phyloP scores from a whole-genome alignment of 768 basidiomycete genomes.

The Boletus speciosus region DNA sequence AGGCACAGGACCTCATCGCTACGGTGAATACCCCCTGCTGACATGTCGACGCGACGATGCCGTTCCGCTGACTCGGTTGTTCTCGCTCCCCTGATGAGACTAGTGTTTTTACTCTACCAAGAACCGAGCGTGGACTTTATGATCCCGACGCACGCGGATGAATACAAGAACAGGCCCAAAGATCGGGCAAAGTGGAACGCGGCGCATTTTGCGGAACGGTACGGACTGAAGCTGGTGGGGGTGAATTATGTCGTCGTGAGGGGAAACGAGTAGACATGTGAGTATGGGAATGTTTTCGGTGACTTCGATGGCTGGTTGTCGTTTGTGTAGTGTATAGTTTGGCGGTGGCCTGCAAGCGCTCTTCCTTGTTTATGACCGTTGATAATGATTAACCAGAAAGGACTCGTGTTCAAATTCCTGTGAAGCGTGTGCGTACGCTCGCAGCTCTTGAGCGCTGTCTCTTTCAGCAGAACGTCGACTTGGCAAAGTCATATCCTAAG shows the following conservation, averaged over 20 bases:
- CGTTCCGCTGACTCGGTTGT: not conserved
- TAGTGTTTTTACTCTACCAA: slow-evolving; percentile 58
- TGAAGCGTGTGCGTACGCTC: not conserved
- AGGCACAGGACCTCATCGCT: slow-evolving; percentile 54
- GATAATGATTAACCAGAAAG: not conserved
- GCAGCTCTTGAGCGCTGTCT: not conserved
- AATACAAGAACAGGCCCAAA: slow-evolving; percentile 42
- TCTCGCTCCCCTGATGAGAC: not conserved
- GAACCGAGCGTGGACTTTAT: slow-evolving; percentile 45
- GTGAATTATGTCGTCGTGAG: slow-evolving; percentile 52
- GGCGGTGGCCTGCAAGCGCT: no score
- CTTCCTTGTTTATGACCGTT: not conserved
- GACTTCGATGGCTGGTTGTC: not conserved
- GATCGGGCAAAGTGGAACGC: slow-evolving; percentile 57
- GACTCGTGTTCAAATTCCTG: no score
- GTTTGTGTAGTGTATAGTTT: not conserved
- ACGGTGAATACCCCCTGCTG: slow-evolving; percentile 35
- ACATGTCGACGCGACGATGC: not conserved
- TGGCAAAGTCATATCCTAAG: not conserved
- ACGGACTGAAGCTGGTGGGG: slow-evolving; percentile 55
- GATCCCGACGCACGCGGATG: slow-evolving; percentile 44
- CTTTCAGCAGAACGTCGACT: not conserved
- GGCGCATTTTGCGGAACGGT: slow-evolving; percentile 45
- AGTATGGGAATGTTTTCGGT: no score
- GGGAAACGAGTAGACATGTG: slow-evolving; percentile 15